Evolutionary conservation across 2,329 filamentous ascomycete species (phyloP).

Genomic region (Penicillium sp.): DNA sequence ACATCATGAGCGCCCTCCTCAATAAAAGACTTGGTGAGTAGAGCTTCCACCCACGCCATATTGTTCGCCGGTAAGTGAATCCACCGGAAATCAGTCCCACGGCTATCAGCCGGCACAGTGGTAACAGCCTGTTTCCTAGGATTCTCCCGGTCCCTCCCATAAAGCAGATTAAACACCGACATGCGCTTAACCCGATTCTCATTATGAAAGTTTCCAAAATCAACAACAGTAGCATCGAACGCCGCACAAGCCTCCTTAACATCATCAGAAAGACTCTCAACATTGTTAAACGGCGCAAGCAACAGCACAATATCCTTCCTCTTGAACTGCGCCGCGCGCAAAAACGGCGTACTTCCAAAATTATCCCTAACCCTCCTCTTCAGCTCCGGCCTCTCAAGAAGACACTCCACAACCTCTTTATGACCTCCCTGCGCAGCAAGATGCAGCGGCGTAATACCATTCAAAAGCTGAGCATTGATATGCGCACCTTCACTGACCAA

Average conservation of each 20-base stretch:
- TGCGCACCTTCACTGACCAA: constrained; percentile 42
- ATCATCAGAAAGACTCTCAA: constrained; percentile 37
- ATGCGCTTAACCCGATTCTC: constrained; percentile 49
- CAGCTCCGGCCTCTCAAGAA: constrained; percentile 35
- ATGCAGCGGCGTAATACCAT: constrained; percentile 43
- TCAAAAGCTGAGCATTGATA: constrained; percentile 41
- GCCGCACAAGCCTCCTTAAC: constrained; percentile 49
- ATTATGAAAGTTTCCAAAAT: constrained; percentile 51
- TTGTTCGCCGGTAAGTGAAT: constrained; percentile 57
- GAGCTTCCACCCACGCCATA: constrained; percentile 60
- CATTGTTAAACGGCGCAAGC: constrained; percentile 40
- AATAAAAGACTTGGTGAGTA: constrained; percentile 65
- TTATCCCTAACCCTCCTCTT: constrained; percentile 38
- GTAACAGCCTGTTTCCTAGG: constrained; percentile 49
- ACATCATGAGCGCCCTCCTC: constrained; percentile 63
- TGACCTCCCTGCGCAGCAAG: constrained; percentile 43
- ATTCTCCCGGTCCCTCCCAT: constrained; percentile 50
- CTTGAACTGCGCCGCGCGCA: constrained; percentile 43
- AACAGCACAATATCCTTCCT: constrained; percentile 39
- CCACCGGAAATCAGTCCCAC: constrained; percentile 53
- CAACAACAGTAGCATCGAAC: constrained; percentile 55
- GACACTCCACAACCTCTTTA: constrained; percentile 37
- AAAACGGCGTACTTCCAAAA: constrained; percentile 43
- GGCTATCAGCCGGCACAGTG: constrained; percentile 48
- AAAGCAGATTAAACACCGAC: constrained; percentile 54